Evolutionary conservation across 2,329 filamentous ascomycete genomes (phyloP).

Genomic region (Colletotrichum chrysophilum): DNA sequence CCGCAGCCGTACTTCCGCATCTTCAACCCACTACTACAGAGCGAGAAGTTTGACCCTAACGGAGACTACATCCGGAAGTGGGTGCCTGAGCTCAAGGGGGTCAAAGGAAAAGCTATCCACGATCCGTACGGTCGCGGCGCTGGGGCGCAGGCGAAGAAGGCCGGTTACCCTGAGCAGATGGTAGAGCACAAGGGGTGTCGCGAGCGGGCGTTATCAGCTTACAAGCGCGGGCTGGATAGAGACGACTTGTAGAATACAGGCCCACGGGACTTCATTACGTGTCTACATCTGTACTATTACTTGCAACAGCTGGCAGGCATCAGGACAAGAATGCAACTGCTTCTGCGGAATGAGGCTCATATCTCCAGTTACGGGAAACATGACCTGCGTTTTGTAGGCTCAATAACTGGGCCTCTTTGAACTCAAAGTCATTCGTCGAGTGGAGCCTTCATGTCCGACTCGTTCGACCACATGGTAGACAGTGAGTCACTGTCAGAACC

Average conservation of each 20-base stretch:
- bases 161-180: slow-evolving; percentile 76
- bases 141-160: slow-evolving; percentile 61
- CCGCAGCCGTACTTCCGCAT: slow-evolving; percentile 91
- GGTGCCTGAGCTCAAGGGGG: slow-evolving; percentile 73
- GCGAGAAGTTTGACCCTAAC: slow-evolving; percentile 81
- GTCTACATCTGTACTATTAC: not conserved
- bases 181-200: slow-evolving; percentile 76
- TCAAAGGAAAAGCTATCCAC: slow-evolving; percentile 75
- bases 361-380: too few relatives aligned
- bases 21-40: slow-evolving; percentile 86
- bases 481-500: not conserved
- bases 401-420: not conserved
- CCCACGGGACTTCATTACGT: not conserved
- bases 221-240: slow-evolving; percentile 65
- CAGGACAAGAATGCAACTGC: not conserved
- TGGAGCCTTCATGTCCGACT: not conserved
- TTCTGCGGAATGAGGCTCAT: not conserved
- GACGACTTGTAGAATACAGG: slow-evolving; percentile 26
- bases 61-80: slow-evolving; percentile 84
- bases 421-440: not conserved
- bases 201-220: slow-evolving; percentile 70
- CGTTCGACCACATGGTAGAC: not conserved
- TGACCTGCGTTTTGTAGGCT: fast-evolving
- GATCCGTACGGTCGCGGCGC: slow-evolving; percentile 77
- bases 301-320: not conserved